These are phyloP conservation scores for Trichoderma citrinoviride DNA, from an alignment of 2,329 filamentous ascomycete genomes.

Conservation along the genomic window DNA sequence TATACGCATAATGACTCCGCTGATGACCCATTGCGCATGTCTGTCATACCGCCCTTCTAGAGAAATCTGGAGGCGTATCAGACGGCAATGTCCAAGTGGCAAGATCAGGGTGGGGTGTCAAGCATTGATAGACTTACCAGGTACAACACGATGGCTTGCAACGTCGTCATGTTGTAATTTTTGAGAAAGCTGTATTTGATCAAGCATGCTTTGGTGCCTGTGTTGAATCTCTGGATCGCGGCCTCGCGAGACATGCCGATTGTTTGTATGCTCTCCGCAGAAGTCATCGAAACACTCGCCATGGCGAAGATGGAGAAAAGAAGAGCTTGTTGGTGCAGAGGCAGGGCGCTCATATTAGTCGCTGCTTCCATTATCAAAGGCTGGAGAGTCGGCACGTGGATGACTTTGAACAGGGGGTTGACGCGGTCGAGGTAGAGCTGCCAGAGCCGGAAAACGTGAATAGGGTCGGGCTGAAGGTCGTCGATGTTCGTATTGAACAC, in stretches of 20 bases:
- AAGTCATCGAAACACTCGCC: constrained; percentile 54
- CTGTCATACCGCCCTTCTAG: constrained; percentile 58
- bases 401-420: constrained; percentile 69
- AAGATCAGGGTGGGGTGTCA: background rate
- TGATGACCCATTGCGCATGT: constrained; percentile 59
- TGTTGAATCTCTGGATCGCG: constrained; percentile 51
- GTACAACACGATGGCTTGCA: constrained; percentile 60
- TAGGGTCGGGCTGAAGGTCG: constrained; percentile 61
- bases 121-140: constrained; percentile 40
- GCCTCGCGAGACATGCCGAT: constrained; percentile 50
- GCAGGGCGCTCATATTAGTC: constrained; percentile 53
- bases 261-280: constrained; percentile 54
- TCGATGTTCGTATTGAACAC: constrained; percentile 41
- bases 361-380: constrained; percentile 62
- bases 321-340: constrained; percentile 58
- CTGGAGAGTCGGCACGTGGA: constrained; percentile 70
- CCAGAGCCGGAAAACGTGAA: constrained; percentile 70
- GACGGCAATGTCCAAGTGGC: background rate
- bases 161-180: constrained; percentile 54
- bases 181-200: constrained; percentile 56
- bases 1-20: constrained; percentile 60
- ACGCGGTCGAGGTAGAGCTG: constrained; percentile 71
- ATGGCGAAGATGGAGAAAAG: constrained; percentile 65
- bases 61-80: constrained; percentile 44
- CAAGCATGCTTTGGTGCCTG: constrained; percentile 50